Evolutionary conservation across 257 asterid species (phyloP), one percentile per base, ranked within the genome.

Genomic region (Leonotis leonurus): DNA sequence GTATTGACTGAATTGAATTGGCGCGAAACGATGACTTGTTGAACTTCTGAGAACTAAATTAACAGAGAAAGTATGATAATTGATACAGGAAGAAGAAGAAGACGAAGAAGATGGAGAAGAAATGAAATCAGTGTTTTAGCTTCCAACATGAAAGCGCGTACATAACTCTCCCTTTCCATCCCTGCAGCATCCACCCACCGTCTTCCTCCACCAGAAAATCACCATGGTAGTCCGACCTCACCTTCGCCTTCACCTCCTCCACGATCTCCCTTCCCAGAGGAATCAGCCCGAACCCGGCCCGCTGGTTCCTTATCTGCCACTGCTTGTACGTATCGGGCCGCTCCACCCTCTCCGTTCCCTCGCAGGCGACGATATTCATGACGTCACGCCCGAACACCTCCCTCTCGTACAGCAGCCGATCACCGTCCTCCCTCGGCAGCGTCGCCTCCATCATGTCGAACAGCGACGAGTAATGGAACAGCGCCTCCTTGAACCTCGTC

Each of bases 121-220:
- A n/a, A n/a, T n/a, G n/a, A n/a, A n/a, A n/a, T n/a, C n/a, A n/a
- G n/a, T n/a, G n/a, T n/a, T n/a, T n/a, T n/a, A n/a, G 81, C 67
- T 64, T 71, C 90, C 90, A 83, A 60, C 76, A 78, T 0, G 90
- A 83, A 26, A 80, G 84, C 32, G 81, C 86, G 40, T 80, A 68
- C 77, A 83, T 51, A 13, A 80, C 81, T 32, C 83, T 70, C 0
- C 90, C 90, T 55, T 78, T 83, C 90, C 87, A 83, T 6, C 90
- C 90, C 35, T 83, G 90, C 68, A 83, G 56, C 82, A 83, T 36
- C 89, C 89, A 83, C 10, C 74, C 77, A 1, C 79, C 16, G 52
- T 83, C 87, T 24, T 70, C 85, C 2, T 78, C 90, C 72, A 83
- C 21, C 64, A 76, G 13, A 12, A 83, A 83, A 33, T 74, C 78